Conservation (phyloP, 148 eudicot species). For the Nepenthes mirabilis region DNA sequence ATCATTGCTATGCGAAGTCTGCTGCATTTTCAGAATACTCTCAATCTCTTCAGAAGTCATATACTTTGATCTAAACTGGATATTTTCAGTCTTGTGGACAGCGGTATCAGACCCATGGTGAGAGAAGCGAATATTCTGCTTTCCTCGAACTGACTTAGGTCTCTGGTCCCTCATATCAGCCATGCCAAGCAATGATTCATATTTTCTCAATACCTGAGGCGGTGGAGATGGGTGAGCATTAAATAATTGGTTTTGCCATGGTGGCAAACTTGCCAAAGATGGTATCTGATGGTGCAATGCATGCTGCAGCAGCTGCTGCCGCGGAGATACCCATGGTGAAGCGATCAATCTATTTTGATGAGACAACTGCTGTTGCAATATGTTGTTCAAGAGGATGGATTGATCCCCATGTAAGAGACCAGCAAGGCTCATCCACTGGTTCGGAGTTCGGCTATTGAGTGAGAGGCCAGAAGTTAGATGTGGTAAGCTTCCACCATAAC, state of each 20-base stretch:
- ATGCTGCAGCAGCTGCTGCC: constrained; percentile 31
- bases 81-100: constrained; percentile 25
- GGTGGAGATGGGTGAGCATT: constrained; percentile 32
- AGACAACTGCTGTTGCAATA: constrained; percentile 43
- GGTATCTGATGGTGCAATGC: constrained; percentile 33
- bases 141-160: constrained; percentile 26
- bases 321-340: constrained; percentile 38
- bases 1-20: constrained; percentile 59
- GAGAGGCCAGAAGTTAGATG: constrained; percentile 28
- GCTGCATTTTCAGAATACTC: constrained; percentile 60
- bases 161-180: constrained; percentile 42
- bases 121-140: constrained; percentile 28
- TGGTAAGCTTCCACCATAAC: constrained; percentile 31
- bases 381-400: constrained; percentile 28
- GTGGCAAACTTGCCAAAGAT: constrained; percentile 31
- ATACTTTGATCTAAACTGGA: constrained; percentile 46
- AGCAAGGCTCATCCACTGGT: constrained; percentile 42
- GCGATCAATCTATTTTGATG: constrained; percentile 39
- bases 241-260: constrained; percentile 29
- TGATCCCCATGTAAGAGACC: constrained; percentile 29
- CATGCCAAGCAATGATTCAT: constrained; percentile 36
- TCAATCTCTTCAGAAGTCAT: constrained; percentile 67
- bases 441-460: constrained; percentile 26
- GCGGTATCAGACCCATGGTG: constrained; percentile 44
- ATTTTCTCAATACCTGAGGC: constrained; percentile 31